Percentiles rank a stretch among this genome's conserved stretches.
These are phyloP conservation scores for Pelargonium cotyledonis DNA, from an alignment of 441 rosid species.

Conservation along the genomic window DNA sequence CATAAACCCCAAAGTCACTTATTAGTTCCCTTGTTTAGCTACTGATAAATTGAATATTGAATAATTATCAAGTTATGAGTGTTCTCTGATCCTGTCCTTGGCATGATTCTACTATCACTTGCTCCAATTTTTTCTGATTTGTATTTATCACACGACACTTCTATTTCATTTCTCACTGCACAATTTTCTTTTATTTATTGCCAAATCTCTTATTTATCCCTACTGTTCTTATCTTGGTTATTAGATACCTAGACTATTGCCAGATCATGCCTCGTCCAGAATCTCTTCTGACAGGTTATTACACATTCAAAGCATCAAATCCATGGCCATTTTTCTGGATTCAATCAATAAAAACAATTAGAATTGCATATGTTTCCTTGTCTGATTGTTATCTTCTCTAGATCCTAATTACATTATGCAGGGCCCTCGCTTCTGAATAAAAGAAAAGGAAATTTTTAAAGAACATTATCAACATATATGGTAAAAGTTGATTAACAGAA, in stretches of 20 bases:
- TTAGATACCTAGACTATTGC: neutral
- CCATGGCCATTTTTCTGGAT: neutral
- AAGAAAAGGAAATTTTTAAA: neutral
- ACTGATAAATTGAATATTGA: neutral
- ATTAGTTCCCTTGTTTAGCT: neutral
- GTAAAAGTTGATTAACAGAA: neutral
- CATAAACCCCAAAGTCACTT: neutral
- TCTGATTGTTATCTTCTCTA: neutral
- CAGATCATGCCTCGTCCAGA: neutral
- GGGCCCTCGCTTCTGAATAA: neutral
- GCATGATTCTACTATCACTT: neutral
- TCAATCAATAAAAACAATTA: neutral
- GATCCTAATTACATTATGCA: neutral
- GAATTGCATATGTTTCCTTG: neutral
- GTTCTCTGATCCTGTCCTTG: neutral
- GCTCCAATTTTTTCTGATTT: neutral
- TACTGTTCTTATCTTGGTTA: conserved; percentile 1
- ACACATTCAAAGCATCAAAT: neutral
- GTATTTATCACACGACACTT: neutral
- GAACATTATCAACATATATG: neutral
- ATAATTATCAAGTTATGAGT: neutral
- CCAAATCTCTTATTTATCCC: neutral
- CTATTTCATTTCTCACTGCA: neutral
- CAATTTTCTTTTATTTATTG: neutral
- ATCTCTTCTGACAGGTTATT: neutral